phyloP scores from a whole-genome alignment of 139 green algal species.

The Chlorella sp. region DNA sequence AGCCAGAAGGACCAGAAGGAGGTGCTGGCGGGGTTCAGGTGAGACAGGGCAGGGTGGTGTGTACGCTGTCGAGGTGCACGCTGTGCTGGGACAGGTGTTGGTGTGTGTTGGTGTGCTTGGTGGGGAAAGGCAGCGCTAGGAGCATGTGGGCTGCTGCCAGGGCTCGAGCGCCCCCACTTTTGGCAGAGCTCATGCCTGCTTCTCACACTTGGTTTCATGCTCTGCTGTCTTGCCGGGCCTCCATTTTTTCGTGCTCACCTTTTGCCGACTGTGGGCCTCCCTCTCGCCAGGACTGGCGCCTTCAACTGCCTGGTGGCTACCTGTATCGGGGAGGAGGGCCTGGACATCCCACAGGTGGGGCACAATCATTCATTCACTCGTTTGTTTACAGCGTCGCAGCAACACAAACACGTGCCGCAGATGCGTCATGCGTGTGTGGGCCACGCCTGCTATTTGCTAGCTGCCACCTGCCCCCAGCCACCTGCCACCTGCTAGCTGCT shows the following conservation, averaged over 20 bases:
- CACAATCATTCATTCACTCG: too few species aligned
- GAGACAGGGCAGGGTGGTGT: slow-evolving; percentile 15
- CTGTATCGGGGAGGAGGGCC: slow-evolving; percentile 95
- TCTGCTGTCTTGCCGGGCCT: neutral
- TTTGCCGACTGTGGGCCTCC: neutral
- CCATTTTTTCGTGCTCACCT: neutral
- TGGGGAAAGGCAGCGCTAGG: too few species aligned
- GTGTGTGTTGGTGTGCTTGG: neutral
- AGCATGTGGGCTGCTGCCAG: neutral
- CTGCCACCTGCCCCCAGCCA: neutral
- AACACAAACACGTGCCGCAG: too few species aligned
- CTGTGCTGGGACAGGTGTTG: neutral
- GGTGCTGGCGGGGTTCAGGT: slow-evolving; percentile 67
- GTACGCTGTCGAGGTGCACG: neutral
- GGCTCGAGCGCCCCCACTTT: too few species aligned
- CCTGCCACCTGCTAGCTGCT: neutral
- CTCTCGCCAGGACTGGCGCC: neutral
- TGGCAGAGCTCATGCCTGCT: neutral
- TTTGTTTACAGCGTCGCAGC: too few species aligned
- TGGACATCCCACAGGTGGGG: slow-evolving; percentile 91
- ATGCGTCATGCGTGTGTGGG: too few species aligned
- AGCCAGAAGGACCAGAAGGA: slow-evolving; percentile 72
- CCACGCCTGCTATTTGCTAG: too few species aligned
- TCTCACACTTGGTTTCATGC: neutral
- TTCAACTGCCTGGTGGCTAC: slow-evolving; percentile 93